phyloP scores from a whole-genome alignment of 75 land plant genomes.

The Pinus albicaulis region DNA sequence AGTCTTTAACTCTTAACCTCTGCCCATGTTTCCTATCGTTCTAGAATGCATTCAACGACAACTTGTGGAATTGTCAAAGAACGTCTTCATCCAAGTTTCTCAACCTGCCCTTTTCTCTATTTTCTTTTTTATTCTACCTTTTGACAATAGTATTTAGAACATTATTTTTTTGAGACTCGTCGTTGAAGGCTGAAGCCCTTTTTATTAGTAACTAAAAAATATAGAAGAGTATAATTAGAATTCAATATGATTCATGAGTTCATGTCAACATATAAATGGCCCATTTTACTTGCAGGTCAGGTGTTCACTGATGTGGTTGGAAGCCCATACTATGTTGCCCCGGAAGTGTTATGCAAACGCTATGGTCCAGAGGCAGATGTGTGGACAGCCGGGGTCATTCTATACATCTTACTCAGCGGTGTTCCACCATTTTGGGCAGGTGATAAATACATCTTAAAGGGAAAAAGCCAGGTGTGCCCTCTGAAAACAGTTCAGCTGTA shows the following conservation, averaged over 20 bases:
- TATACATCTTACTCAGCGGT: constrained; percentile 84
- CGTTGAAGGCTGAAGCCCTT: background rate
- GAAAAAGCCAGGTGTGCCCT: background rate
- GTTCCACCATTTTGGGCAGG: constrained; percentile 91
- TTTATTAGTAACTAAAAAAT: background rate
- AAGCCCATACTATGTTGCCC: constrained; percentile 92
- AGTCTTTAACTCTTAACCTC: background rate
- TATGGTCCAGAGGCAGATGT: constrained; percentile 90
- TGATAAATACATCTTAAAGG: constrained; percentile 6
- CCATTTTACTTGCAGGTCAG: constrained; percentile 44
- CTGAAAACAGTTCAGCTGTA: background rate
- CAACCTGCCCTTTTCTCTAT: background rate
- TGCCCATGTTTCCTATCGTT: background rate
- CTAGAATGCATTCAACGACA: background rate
- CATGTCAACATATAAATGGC: background rate
- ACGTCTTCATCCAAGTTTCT: background rate
- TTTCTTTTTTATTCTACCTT: background rate
- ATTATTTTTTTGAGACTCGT: background rate
- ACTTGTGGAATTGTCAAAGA: background rate
- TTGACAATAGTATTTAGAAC: background rate
- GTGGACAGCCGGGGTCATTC: constrained; percentile 93
- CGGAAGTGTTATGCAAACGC: constrained; percentile 72
- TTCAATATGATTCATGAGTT: background rate
- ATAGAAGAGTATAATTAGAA: background rate
- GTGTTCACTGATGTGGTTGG: constrained; percentile 77